Base-by-base conservation (phyloP, 768 basidiomycete species). In the Termitomyces sp. region DNA sequence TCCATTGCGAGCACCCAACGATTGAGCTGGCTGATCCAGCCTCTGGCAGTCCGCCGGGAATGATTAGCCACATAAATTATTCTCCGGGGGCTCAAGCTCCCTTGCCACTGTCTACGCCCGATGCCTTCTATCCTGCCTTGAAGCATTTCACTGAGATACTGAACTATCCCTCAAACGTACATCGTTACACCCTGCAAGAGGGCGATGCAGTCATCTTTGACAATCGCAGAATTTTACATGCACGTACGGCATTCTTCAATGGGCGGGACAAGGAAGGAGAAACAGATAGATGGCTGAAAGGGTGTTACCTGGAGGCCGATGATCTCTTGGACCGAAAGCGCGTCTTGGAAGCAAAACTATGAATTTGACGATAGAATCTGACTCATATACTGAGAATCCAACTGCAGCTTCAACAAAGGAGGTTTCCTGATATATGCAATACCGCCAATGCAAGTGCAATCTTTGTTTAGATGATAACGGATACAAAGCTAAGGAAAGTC, bases 51-150 rank as follows among this genome's bases (percentile, higher is more conserved):
- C 51, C 63, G 29, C 53, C 56, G 42, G 69, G 66, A 31, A 69
- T 67, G 9, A 81, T 96, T 66, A 73, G 76, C 48, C 81, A 88
- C 62, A 83, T 98, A 68, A 98, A 95, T 74, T 98, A 96, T 73
- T 89, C 91, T 1, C 96, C 96, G 0, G 95, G 94, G 0, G 98
- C 98, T 82, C 94, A 96, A 75, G 94, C 90, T 0, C 89, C 92
- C 0, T 78, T 94, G 8, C 77, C 81, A 0, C 69, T 82, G 20
- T 69, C 74, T 37, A 87, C 87, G 4, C 82, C 86, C 0, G 62
- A 70, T 6, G 72, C 72, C 37, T 88, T 92, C 66, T 91, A 88
- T 67, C 66, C 75, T 1, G 89, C 92, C 4, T 75, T 98, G 3
- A 64, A 69, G 3, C 71, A 74, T 15, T 98, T 94, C 65, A 81